These are phyloP conservation scores for Vigna radiata DNA, from an alignment of 306 rosid genomes.

Conservation along the genomic window DNA sequence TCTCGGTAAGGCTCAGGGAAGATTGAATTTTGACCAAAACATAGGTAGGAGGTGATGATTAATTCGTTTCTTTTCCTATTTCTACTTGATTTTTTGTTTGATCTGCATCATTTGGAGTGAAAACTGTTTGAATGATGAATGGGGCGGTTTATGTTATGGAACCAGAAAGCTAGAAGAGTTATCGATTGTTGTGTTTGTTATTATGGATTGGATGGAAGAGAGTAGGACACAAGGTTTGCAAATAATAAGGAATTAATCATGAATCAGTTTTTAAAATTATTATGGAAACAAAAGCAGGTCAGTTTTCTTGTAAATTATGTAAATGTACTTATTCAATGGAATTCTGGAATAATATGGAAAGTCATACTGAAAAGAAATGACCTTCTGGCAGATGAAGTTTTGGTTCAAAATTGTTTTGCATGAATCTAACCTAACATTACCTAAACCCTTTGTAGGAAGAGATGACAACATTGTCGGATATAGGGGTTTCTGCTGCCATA, in stretches of 20 bases:
- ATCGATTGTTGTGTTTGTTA: neutral
- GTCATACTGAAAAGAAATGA: neutral
- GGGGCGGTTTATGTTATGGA: neutral
- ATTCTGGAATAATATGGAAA: neutral
- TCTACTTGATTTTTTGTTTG: neutral
- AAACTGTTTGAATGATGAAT: neutral
- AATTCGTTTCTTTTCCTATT: neutral
- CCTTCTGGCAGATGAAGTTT: neutral
- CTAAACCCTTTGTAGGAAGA: conserved; percentile 1
- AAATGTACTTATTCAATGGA: neutral
- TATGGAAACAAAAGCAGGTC: neutral
- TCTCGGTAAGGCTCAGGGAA: neutral
- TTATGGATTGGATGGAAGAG: neutral
- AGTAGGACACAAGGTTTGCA: neutral
- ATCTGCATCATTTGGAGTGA: neutral
- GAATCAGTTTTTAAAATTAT: neutral
- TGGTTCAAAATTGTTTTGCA: neutral
- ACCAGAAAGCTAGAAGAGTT: neutral
- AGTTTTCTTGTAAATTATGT: conserved; percentile 9
- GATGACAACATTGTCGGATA: conserved; percentile 79
- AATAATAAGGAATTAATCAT: neutral
- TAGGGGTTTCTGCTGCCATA: conserved; percentile 73
- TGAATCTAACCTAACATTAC: conserved; percentile 16
- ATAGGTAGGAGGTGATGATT: neutral
- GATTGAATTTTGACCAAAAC: neutral